Evolutionary conservation across 169 alveolate genomes (phyloP), one percentile per base, ranked within the genome.

Genomic region (Babesia divergens): DNA sequence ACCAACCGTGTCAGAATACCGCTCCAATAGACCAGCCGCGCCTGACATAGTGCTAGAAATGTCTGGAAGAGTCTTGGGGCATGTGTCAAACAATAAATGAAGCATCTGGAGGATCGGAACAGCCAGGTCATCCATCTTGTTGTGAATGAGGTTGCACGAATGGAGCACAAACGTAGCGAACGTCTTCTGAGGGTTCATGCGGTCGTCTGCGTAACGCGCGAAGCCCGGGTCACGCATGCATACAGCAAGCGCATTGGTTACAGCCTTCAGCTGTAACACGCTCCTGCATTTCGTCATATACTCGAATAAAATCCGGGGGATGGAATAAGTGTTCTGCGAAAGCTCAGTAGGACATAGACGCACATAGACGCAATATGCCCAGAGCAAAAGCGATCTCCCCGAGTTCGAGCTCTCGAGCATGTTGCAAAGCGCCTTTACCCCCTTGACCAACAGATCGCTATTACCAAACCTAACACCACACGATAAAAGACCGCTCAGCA

Each of bases 181-280:
- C 16, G 77, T 82, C 58, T 77, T 89, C 22, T 81, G 65, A 47
- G 82, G 74, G 59, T 82, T 89, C 70, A 89, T 77, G 49, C 82
- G 83, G 43, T 79, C 88, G 44, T 77, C 89, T 44, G 82, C 87
- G 51, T 69, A 84, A 35, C 65, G 62, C 20, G 62, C 80, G 72
- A 84, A 84, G 59, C 75, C 80, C 46, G 60, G 65, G 76, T 89
- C 90, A 65, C 81, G 71, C 82, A 89, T 62, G 64, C 91, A 84
- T 38, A 64, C 46, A 42, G 71, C 79, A 28, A 89, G 91, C 32
- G 86, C 74, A 60, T 64, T 66, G 54, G 68, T 83, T 47, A 89
- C 65, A 47, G 86, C 77, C 71, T 74, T 65, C 59, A 84, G 65
- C 44, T 85, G 82, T 6, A 80, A 56, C 60, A 89, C 68, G 65